Evolutionary conservation across 495 filamentous ascomycete species (phyloP), one percentile per base, ranked within the genome.

Genomic region (Articulospora tetracladia): DNA sequence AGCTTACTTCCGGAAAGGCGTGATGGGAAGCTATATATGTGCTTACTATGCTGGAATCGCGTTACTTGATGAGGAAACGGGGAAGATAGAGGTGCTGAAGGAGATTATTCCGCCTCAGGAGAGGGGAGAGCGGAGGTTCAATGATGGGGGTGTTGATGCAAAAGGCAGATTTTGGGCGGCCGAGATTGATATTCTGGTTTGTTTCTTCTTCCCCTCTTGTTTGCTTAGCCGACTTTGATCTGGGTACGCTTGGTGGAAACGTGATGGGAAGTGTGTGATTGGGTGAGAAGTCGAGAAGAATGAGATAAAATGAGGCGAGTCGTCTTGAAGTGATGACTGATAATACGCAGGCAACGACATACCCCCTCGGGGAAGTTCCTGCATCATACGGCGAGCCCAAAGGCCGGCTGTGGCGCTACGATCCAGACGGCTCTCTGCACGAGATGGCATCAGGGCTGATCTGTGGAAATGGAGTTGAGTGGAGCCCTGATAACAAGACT

Each of bases 401-500:
- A n/a, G 55, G 60, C 3, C 28, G 55, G 19, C 52, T 74, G 7
- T 72, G 72, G 72, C 59, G 72, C 47, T 74, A 70, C 68, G 69
- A 72, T 52, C 72, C 70, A 1, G 70, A 69, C 58, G 68, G 66
- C 0, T 64, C 59, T 41, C 50, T 72, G 22, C 63, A 71, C 61
- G 34, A 62, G 51, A 71, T 71, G 68, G 39, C 64, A 22, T 30
- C 46, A 10, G 67, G 61, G 11, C 49, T 74, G 11, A 44, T 72
- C 10, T 71, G 67, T 55, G 69, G 70, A 15, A 74, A 74, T 62
- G 69, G 72, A 1, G 55, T 74, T 22, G 67, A 65, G 47, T 72
- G 69, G 69, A 74, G 70, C 61, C 67, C 64, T 22, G 69, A 74
- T 58, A 71, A 71, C 56, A 68, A 69, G 50, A 71, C 60, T 20